Conservation (phyloP, 2,329 filamentous ascomycete species). For the Penicillium sp. region DNA sequence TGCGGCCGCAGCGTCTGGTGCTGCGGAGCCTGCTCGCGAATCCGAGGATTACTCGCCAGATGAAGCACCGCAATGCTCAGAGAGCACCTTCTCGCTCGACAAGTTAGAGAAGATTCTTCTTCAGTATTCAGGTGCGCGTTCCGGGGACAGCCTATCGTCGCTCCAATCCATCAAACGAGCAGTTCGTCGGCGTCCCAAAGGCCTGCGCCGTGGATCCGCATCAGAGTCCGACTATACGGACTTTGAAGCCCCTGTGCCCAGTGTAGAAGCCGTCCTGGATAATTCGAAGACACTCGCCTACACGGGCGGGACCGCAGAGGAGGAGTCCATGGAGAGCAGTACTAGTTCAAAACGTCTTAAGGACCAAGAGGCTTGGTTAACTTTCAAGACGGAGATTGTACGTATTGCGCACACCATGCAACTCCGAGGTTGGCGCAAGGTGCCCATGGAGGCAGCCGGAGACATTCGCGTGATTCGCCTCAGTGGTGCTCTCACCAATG, state of each 20-base stretch:
- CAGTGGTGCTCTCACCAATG: conserved; percentile 93
- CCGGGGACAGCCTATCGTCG: conserved; percentile 23
- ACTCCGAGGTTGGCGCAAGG: conserved; percentile 86
- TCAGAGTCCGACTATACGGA: conserved; percentile 87
- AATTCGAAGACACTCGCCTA: conserved; percentile 88
- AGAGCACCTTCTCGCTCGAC: conserved; percentile 74
- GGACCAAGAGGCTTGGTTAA: conserved; percentile 75
- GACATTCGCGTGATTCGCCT: conserved; percentile 51
- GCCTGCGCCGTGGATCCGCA: conserved; percentile 54
- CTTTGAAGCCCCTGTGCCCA: conserved; percentile 78
- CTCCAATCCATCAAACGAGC: conserved; percentile 24
- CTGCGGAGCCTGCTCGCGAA: conserved; percentile 35
- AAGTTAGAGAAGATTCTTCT: conserved; percentile 71
- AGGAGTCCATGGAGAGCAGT: conserved; percentile 45
- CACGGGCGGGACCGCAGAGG: conserved; percentile 51
- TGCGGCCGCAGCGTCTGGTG: conserved; percentile 41
- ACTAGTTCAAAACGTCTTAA: conserved; percentile 58
- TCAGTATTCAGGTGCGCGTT: conserved; percentile 40
- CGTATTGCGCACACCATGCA: conserved; percentile 84
- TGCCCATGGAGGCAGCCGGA: conserved; percentile 56
- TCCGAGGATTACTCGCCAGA: conserved; percentile 28
- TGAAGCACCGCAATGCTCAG: conserved; percentile 55
- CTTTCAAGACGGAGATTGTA: conserved; percentile 90
- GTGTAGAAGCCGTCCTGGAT: conserved; percentile 81
- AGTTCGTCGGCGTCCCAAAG: conserved; percentile 38